Evolutionary conservation across 306 rosid species (phyloP), one percentile per base, ranked within the genome.

Genomic region (Pyrus communis): DNA sequence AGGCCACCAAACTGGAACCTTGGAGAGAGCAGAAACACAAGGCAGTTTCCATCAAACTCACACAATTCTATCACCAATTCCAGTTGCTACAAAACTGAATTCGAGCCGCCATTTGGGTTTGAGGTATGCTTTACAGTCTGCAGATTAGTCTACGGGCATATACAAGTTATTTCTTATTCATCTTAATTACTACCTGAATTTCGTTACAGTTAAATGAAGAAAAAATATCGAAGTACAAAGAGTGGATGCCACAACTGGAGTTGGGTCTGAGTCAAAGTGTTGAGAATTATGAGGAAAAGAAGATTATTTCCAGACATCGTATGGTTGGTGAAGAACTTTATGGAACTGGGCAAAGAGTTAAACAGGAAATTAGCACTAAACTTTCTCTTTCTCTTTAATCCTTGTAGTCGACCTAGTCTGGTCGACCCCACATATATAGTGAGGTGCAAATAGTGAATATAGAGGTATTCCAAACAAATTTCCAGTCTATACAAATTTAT

Each of bases 321-420:
- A 31, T 55, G 45, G 18, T 42, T 66, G 25, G 78, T 52, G 82
- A 79, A 67, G 70, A 67, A 59, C 46, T 27, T 69, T 69, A 60
- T 61, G 72, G 70, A 80, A 75, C 76, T 31, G 46, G 46, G 0
- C 58, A 70, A 59, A 64, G 46, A 80, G 72, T 75, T 75, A 49
- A 35, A 54, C 83, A 86, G 54, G 90, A 87, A 80, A 87, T 88
- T 83, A 81, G 81, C 86, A 90, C 96, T 2, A 83, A 84, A 69
- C 96, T 90, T 74, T 85, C 97, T 45, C 97, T 92, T 57, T 88
- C 96, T 60, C 86, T 78, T 61, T 73, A 59, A 40, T 59, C n/a
- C 25, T 78, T 70, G 46, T 54, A 5, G 9, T 49, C 54, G 54
- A 49, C 54, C 52, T 13, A 46, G 15, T 46, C 52, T 46, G 52